Evolutionary conservation across 2,329 filamentous ascomycete genomes (phyloP).

Genomic region (Lasiodiplodia hormozganensis): DNA sequence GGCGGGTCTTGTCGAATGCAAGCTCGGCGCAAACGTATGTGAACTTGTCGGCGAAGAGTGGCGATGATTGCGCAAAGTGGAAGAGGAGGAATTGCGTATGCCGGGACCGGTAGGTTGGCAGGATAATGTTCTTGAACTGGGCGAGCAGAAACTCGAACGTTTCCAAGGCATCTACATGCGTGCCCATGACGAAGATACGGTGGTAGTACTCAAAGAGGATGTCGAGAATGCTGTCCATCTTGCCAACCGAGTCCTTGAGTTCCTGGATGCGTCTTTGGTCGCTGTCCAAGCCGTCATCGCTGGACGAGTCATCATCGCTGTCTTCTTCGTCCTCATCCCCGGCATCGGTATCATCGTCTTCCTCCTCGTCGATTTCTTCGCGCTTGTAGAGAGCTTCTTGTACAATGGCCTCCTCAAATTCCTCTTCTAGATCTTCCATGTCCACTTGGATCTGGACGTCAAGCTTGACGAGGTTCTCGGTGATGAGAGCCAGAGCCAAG

Average conservation of each 20-base stretch:
- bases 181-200: conserved; percentile 72
- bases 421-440: conserved; percentile 90
- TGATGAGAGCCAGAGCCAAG: conserved; percentile 82
- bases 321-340: conserved; percentile 59
- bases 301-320: conserved; percentile 74
- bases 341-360: conserved; percentile 56
- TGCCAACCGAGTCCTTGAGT: conserved; percentile 82
- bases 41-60: conserved; percentile 80
- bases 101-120: conserved; percentile 89
- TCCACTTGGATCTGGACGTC: conserved; percentile 96
- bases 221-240: conserved; percentile 90
- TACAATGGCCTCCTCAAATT: conserved; percentile 76
- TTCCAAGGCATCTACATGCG: conserved; percentile 69
- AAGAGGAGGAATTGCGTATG: conserved; percentile 97
- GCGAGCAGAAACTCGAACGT: conserved; percentile 80
- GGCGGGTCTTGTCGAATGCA: conserved; percentile 69
- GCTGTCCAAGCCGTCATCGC: conserved; percentile 66
- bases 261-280: conserved; percentile 68
- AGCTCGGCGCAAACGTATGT: conserved; percentile 77
- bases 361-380: conserved; percentile 59
- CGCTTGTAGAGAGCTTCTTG: conserved; percentile 53
- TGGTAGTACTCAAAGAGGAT: conserved; percentile 85
- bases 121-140: conserved; percentile 86
- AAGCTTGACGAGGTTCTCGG: conserved; percentile 87
- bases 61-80: conserved; percentile 87